Conservation (phyloP, 2,329 filamentous ascomycete species). For the Penicillium verrucosum region DNA sequence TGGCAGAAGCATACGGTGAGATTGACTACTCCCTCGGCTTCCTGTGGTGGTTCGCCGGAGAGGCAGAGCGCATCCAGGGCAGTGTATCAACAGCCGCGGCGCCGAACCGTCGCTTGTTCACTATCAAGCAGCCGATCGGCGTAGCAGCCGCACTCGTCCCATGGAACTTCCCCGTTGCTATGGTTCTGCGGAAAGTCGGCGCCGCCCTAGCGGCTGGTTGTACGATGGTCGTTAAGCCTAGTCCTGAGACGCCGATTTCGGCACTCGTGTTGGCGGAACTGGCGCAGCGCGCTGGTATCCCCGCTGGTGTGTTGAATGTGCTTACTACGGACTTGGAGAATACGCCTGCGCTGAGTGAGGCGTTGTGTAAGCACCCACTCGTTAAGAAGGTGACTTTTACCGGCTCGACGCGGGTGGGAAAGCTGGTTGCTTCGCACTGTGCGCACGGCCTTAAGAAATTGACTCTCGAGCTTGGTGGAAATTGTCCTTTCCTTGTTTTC, state of each 20-base stretch:
- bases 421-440: constrained; percentile 60
- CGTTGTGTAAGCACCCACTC: constrained; percentile 55
- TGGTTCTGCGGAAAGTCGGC: constrained; percentile 66
- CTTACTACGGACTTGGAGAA: constrained; percentile 51
- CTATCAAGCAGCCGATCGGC: constrained; percentile 71
- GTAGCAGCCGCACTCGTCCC: constrained; percentile 66
- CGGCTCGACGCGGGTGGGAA: constrained; percentile 59
- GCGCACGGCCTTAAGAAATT: constrained; percentile 61
- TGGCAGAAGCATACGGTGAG: constrained; percentile 54
- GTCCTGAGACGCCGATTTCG: constrained; percentile 63
- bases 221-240: constrained; percentile 71
- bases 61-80: constrained; percentile 62
- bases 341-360: constrained; percentile 42
- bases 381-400: constrained; percentile 63
- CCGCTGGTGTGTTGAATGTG: constrained; percentile 59
- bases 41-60: constrained; percentile 58
- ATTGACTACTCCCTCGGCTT: constrained; percentile 56
- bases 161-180: constrained; percentile 69
- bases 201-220: constrained; percentile 69
- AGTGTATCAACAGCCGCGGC: constrained; percentile 57
- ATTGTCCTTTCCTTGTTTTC: constrained; percentile 64
- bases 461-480: constrained; percentile 63
- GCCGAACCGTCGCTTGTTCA: constrained; percentile 64
- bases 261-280: constrained; percentile 53
- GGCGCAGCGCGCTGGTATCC: constrained; percentile 55